Conservation (phyloP, 148 eudicot genomes). For the Spergularia bocconei region DNA sequence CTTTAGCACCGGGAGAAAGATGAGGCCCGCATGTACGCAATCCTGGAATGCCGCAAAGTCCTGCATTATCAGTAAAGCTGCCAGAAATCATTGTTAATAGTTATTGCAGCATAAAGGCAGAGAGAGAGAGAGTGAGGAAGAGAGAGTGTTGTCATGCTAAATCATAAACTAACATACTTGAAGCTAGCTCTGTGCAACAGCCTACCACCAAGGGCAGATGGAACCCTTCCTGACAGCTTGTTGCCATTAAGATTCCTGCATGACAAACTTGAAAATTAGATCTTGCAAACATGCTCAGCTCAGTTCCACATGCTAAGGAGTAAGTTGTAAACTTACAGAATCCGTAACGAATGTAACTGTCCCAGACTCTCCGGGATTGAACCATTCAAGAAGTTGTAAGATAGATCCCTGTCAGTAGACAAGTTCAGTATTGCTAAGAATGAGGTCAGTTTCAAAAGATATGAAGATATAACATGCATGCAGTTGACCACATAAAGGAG, state of each 20-base stretch:
- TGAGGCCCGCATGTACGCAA: slow-evolving; percentile 83
- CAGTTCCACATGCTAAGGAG: neutral
- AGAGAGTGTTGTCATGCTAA: neutral
- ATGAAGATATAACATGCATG: neutral
- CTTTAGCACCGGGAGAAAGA: slow-evolving; percentile 80
- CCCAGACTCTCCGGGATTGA: slow-evolving; percentile 93
- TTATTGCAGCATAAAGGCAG: neutral
- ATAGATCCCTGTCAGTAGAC: slow-evolving; percentile 70
- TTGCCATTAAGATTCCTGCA: slow-evolving; percentile 88
- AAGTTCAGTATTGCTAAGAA: neutral
- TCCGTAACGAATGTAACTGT: slow-evolving; percentile 58
- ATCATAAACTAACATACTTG: slow-evolving; percentile 53
- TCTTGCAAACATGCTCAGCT: neutral
- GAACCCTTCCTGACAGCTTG: slow-evolving; percentile 82
- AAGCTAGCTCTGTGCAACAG: slow-evolving; percentile 93
- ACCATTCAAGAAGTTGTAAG: slow-evolving; percentile 84
- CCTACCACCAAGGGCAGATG: slow-evolving; percentile 81
- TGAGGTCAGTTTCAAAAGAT: neutral
- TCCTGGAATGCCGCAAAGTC: slow-evolving; percentile 96
- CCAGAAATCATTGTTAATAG: slow-evolving; percentile 11
- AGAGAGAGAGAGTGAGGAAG: neutral
- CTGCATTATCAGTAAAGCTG: slow-evolving; percentile 92
- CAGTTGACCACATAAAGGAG: slow-evolving; percentile 1
- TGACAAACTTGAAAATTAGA: slow-evolving; percentile 9
- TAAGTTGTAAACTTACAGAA: slow-evolving; percentile 54